Conservation (phyloP, 2,329 filamentous ascomycete species). For the Penicillium olsonii region DNA sequence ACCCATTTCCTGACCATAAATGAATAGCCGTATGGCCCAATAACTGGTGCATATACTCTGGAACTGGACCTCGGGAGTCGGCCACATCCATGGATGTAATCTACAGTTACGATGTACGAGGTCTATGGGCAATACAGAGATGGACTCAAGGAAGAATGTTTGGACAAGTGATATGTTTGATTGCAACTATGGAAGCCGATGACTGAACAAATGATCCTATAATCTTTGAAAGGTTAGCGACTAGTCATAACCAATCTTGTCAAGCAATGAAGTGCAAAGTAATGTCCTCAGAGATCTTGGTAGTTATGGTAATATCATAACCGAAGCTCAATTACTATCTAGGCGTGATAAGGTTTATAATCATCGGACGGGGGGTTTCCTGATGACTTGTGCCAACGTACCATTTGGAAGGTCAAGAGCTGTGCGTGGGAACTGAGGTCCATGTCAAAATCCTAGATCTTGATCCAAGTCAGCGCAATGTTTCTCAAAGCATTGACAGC, state of each 20-base stretch:
- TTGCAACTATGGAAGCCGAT: slow-evolving; percentile 1
- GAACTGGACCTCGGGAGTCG: too few relatives aligned
- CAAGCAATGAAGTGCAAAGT: slow-evolving; percentile 17
- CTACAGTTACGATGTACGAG: not conserved
- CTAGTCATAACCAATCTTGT: slow-evolving; percentile 13
- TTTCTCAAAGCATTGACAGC: slow-evolving; percentile 4
- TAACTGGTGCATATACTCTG: too few relatives aligned
- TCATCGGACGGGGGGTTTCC: slow-evolving; percentile 56
- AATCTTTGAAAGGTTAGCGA: slow-evolving; percentile 25
- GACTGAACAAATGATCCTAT: not conserved
- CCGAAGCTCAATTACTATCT: slow-evolving; percentile 69
- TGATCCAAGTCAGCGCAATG: slow-evolving; percentile 26
- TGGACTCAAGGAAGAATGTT: not conserved
- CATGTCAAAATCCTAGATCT: slow-evolving; percentile 18
- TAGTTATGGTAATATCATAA: slow-evolving; percentile 61
- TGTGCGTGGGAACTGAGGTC: not conserved
- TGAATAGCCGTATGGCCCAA: too few relatives aligned
- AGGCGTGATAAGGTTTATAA: slow-evolving; percentile 62
- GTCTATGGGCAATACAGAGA: too few relatives aligned
- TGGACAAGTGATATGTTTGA: not conserved
- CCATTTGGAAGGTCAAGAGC: slow-evolving; percentile 13
- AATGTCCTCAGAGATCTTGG: slow-evolving; percentile 68
- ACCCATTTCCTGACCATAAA: not conserved
- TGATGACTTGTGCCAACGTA: slow-evolving; percentile 23
- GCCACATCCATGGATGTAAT: too few relatives aligned